Conservation (phyloP, 2,329 filamentous ascomycete genomes). For the Tolypocladium sp. region DNA sequence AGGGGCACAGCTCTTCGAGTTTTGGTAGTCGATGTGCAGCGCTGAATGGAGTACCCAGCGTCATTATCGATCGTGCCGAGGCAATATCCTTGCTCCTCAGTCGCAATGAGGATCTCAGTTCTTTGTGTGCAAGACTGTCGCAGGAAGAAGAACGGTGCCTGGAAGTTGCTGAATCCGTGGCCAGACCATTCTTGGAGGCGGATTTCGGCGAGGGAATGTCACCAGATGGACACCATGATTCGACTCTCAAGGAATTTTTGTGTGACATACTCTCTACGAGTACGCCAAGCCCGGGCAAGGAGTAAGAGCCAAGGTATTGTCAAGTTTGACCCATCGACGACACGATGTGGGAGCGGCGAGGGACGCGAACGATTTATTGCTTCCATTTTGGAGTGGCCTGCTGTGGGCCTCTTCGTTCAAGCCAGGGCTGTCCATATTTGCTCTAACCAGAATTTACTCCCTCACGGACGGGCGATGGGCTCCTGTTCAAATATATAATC, state of each 20-base stretch:
- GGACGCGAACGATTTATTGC: too few species aligned
- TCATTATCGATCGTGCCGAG: slow-evolving; percentile 68
- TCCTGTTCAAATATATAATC: not conserved
- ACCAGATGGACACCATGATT: not conserved
- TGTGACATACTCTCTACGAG: slow-evolving; percentile 3
- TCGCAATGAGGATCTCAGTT: slow-evolving; percentile 66
- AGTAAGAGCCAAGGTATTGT: not conserved
- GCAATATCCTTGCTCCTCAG: slow-evolving; percentile 59
- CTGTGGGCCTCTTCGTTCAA: not conserved
- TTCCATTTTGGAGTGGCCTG: not conserved
- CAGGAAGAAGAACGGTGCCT: slow-evolving; percentile 55
- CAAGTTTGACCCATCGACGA: not conserved
- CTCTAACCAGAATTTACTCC: too few species aligned
- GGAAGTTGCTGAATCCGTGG: slow-evolving; percentile 53
- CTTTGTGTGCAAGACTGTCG: slow-evolving; percentile 60
- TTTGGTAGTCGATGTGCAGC: slow-evolving; percentile 81
- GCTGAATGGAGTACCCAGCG: slow-evolving; percentile 70
- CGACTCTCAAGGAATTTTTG: slow-evolving; percentile 7
- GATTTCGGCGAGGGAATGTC: slow-evolving; percentile 6
- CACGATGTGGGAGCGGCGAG: too few species aligned
- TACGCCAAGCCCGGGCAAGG: not conserved
- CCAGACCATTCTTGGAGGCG: slow-evolving; percentile 45
- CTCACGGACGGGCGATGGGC: not conserved
- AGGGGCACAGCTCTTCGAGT: slow-evolving; percentile 67
- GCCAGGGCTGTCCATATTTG: not conserved